phyloP scores from a whole-genome alignment of 2,329 filamentous ascomycete genomes.

The Verticillium isaacii region DNA sequence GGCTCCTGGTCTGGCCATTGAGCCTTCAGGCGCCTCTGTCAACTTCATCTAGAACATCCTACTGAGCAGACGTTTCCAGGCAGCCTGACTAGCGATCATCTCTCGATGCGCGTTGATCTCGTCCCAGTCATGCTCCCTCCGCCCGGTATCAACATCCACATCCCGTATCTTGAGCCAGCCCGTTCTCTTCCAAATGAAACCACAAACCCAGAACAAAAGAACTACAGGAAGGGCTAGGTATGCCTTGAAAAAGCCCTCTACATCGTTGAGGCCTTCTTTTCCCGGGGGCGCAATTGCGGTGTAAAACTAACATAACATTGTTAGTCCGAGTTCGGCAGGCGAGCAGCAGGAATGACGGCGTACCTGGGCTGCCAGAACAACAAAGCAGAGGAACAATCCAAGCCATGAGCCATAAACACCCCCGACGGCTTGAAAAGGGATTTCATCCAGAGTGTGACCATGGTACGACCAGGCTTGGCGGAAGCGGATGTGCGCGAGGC shows the following conservation, averaged over 20 bases:
- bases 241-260: slow-evolving; percentile 46
- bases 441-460: slow-evolving; percentile 60
- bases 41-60: neutral
- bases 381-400: slow-evolving; percentile 51
- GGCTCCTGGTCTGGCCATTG: too few relatives aligned
- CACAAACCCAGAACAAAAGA: slow-evolving; percentile 45
- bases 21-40: too few relatives aligned
- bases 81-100: slow-evolving; percentile 37
- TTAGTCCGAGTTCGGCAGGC: neutral
- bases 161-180: slow-evolving; percentile 52
- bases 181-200: slow-evolving; percentile 60
- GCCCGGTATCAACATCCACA: slow-evolving; percentile 64
- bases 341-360: neutral
- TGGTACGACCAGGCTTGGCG: slow-evolving; percentile 57
- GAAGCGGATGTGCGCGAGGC: slow-evolving; percentile 65
- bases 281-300: slow-evolving; percentile 31
- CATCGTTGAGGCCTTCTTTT: slow-evolving; percentile 24
- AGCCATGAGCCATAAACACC: slow-evolving; percentile 62
- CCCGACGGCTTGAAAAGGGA: slow-evolving; percentile 58
- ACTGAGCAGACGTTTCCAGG: slow-evolving; percentile 31
- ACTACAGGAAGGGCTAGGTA: slow-evolving; percentile 52
- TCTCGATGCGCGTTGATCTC: slow-evolving; percentile 43
- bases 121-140: slow-evolving; percentile 59
- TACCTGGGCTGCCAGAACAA: slow-evolving; percentile 52
- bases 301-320: slow-evolving; percentile 27